Conservation (phyloP, 768 basidiomycete genomes). For the Pleurotus platypus region DNA sequence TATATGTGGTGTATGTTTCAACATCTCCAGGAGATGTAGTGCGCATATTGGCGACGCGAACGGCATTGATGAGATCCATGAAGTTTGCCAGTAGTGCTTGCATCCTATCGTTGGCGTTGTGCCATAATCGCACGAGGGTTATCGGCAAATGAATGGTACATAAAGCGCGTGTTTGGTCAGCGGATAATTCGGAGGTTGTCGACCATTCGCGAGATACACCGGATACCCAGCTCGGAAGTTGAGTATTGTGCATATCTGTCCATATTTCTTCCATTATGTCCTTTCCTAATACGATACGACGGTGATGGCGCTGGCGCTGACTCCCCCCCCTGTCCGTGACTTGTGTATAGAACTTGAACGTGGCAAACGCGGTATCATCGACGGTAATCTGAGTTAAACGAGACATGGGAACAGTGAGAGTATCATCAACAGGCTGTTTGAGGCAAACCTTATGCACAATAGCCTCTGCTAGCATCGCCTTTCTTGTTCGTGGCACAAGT, state of each 20-base stretch:
- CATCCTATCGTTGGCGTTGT: slow-evolving; percentile 10
- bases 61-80: slow-evolving; percentile 24
- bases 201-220: slow-evolving; percentile 25
- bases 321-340: too few species aligned
- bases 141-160: slow-evolving; percentile 23
- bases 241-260: slow-evolving; percentile 23
- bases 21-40: slow-evolving; percentile 14
- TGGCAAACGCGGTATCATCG: background rate
- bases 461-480: background rate
- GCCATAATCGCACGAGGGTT: slow-evolving; percentile 23
- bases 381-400: background rate
- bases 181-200: slow-evolving; percentile 22
- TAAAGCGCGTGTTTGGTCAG: slow-evolving; percentile 23
- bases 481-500: background rate
- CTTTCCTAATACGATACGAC: slow-evolving; percentile 20
- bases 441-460: background rate
- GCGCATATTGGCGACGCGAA: slow-evolving; percentile 18
- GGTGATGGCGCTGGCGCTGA: background rate
- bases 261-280: slow-evolving; percentile 25
- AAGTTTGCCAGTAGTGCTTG: slow-evolving; percentile 21
- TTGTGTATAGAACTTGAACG: slow-evolving; percentile 2
- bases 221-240: slow-evolving; percentile 26
- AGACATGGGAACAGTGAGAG: background rate
- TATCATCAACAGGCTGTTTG: background rate
- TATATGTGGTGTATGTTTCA: slow-evolving; percentile 15